Base-by-base conservation (phyloP, 225 moss, liverwort and hornwort species). In the Physcomitrellopsis africana region DNA sequence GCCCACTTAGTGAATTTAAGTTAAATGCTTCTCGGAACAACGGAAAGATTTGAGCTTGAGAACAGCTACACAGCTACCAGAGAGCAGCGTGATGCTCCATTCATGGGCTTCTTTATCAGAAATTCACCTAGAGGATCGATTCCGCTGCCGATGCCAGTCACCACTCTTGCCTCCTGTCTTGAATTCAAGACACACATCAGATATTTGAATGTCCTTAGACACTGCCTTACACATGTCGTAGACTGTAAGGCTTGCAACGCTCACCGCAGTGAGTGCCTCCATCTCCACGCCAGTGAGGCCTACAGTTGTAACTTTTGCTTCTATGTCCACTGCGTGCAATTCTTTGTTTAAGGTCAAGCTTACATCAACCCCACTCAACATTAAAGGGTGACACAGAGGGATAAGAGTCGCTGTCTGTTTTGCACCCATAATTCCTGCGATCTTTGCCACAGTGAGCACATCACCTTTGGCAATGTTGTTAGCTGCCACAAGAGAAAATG, bases 161-260 rank as follows among this genome's bases (percentile, higher is more conserved):
- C 96, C 92, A 77, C 97, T 93, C 77, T 93, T 94, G 59, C 97
- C 97, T 55, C 93, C 94, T 0, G 84, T 87, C 73, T 94, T 97
- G 42, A 82, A 93, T 54, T 91, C 88, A 29, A 97, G 83, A 48
- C 89, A 87, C 61, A 97, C 79, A 27, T 86, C 82, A 18, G 79
- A 60, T 51, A 94, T 92, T 57, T 41, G 82, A 27, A 97, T 97
- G 54, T 90, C 82, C 80, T 94, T 97, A 2, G 90, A 80, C 48
- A 93, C 93, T 23, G 92, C 89, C 85, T 97, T 97, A 62, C 97
- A 97, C 94, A 97, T 97, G 47, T 97, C 97, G 51, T 97, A 97
- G 41, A 97, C 83, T 14, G 93, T 90, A 37, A 97, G 94, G 76
- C 92, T 77, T 13, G 97, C 97, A 65, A 97, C 70, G 43, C 92